These are phyloP conservation scores for Fraxinus anomala DNA, from an alignment of 257 asterid species.

Conservation along the genomic window DNA sequence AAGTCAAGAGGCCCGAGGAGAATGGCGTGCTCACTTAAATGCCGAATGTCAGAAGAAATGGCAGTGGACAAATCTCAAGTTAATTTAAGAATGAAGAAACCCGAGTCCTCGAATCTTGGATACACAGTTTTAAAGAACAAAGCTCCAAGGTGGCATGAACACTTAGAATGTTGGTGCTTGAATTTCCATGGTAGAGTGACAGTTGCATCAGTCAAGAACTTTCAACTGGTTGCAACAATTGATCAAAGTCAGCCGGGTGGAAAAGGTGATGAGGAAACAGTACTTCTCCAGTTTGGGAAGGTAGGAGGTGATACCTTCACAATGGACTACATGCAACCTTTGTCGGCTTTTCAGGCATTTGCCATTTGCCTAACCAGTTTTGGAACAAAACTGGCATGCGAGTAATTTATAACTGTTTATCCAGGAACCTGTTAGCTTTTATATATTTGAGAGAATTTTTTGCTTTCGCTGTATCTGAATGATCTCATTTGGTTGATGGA, in stretches of 20 bases:
- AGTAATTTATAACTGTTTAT: slow-evolving; percentile 20
- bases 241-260: slow-evolving; percentile 85
- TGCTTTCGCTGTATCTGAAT: neutral
- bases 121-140: slow-evolving; percentile 71
- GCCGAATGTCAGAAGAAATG: slow-evolving; percentile 39
- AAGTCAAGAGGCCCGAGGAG: slow-evolving; percentile 95
- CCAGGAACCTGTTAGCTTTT: neutral
- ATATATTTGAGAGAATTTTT: neutral
- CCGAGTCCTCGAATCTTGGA: slow-evolving; percentile 27
- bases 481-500: slow-evolving; percentile 14
- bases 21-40: slow-evolving; percentile 67
- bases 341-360: slow-evolving; percentile 88
- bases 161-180: slow-evolving; percentile 95
- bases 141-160: slow-evolving; percentile 94
- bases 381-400: slow-evolving; percentile 92
- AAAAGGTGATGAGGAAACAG: slow-evolving; percentile 79
- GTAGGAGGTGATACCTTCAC: slow-evolving; percentile 78
- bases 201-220: slow-evolving; percentile 88
- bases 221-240: slow-evolving; percentile 72
- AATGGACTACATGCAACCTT: slow-evolving; percentile 82
- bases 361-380: slow-evolving; percentile 90
- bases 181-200: slow-evolving; percentile 96
- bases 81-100: slow-evolving; percentile 34
- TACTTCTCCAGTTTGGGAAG: slow-evolving; percentile 86
- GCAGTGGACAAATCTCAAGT: slow-evolving; percentile 29